phyloP scores from a whole-genome alignment of 108 stramenopile species.

The Nannochloropsis salina region DNA sequence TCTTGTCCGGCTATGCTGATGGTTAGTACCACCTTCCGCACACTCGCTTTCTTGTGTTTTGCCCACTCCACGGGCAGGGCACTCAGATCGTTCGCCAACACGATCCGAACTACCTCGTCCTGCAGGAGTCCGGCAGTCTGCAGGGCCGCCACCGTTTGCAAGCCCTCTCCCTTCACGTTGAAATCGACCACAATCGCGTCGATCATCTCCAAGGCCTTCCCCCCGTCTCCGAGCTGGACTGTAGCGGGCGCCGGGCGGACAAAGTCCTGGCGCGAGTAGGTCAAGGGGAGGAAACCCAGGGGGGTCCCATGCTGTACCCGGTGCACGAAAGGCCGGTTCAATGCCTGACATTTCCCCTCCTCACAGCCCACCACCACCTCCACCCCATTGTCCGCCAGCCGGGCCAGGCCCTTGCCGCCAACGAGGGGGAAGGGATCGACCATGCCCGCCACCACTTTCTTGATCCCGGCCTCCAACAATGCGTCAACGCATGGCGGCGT shows the following conservation, averaged over 20 bases:
- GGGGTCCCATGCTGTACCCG: slow-evolving; percentile 18
- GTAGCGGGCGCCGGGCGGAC: neutral
- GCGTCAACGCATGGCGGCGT: slow-evolving; percentile 54
- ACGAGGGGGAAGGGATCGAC: slow-evolving; percentile 54
- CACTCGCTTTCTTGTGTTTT: neutral
- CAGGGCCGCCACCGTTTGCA: neutral
- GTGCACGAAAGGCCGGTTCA: slow-evolving; percentile 48
- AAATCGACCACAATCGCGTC: neutral
- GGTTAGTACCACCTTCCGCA: neutral
- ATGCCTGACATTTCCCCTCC: slow-evolving; percentile 30
- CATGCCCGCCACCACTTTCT: slow-evolving; percentile 55
- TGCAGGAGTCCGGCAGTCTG: neutral
- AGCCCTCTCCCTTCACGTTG: slow-evolving; percentile 10
- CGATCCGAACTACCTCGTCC: neutral
- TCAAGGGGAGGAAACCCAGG: neutral
- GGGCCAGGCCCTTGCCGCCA: slow-evolving; percentile 46
- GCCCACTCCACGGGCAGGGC: neutral
- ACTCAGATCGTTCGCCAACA: neutral
- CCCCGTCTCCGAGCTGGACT: neutral
- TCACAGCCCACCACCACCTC: slow-evolving; percentile 47
- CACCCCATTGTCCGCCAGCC: slow-evolving; percentile 42
- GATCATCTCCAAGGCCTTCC: neutral
- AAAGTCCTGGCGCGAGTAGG: neutral
- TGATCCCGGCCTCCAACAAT: slow-evolving; percentile 42
- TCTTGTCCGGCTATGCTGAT: neutral